Evolutionary conservation across 768 basidiomycete genomes (phyloP).

Genomic region (Tricholoma sp.): DNA sequence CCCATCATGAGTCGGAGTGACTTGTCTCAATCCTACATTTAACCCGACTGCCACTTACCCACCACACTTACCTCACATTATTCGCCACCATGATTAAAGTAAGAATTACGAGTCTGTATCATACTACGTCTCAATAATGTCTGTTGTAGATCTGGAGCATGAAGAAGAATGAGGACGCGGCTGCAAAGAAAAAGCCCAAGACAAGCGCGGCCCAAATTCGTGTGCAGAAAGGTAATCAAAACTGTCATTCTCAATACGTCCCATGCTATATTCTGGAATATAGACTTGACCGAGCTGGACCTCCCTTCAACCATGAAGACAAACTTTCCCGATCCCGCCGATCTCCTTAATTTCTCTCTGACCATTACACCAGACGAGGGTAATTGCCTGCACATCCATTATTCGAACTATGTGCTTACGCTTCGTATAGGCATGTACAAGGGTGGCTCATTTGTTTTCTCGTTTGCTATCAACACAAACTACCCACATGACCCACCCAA

Average conservation of each 20-base stretch:
- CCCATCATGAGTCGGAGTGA: constrained; percentile 13
- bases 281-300: constrained; percentile 96
- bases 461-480: constrained; percentile 93
- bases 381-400: constrained; percentile 18
- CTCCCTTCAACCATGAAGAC: constrained; percentile 96
- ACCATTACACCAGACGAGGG: constrained; percentile 98
- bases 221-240: constrained; percentile 89
- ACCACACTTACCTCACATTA: constrained; percentile 16
- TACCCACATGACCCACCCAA: constrained; percentile 99
- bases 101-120: background rate
- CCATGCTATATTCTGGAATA: background rate
- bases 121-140: constrained; percentile 6
- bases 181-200: constrained; percentile 97
- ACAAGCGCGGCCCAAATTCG: constrained; percentile 97
- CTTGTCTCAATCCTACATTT: constrained; percentile 9
- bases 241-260: constrained; percentile 3
- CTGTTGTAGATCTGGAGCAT: constrained; percentile 88
- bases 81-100: constrained; percentile 45
- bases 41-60: constrained; percentile 27
- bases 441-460: constrained; percentile 90
- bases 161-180: constrained; percentile 99
- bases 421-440: constrained; percentile 86
- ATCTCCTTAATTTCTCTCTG: constrained; percentile 95
- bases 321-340: constrained; percentile 83
- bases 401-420: constrained; percentile 2